Evolutionary conservation across 129 eudicot species (phyloP), one percentile per base, ranked within the genome.

Genomic region (Helichrysum umbraculigerum): DNA sequence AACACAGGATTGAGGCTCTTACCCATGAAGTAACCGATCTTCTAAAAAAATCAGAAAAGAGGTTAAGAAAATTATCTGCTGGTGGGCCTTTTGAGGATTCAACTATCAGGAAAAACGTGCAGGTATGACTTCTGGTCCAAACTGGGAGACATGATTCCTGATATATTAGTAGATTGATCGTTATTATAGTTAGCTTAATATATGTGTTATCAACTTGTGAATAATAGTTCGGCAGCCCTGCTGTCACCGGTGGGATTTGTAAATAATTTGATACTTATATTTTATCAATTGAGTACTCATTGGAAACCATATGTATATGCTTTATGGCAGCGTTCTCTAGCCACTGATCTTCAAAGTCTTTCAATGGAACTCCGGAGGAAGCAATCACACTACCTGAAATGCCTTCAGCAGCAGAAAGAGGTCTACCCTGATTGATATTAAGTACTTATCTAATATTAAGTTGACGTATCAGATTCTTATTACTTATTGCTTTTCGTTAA

Each of bases 341-440:
- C 96, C 44, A 90, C 96, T 63, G 93, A 90, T 70, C 91, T 90
- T 82, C 96, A 90, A 68, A 85, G 81, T 71, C 88, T 90, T 11
- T 90, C 96, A 42, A 42, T 87, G 84, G 96, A 90, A 68, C 84
- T 90, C 10, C 90, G 92, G 56, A 87, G 52, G 81, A 87, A 90
- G 68, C 92, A 90, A 70, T 90, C 96, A 52, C 74, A 79, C 57
- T 90, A 90, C 80, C 70, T 90, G 76, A 87, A 87, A 75, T 84
- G 92, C 62, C 88, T 90, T 17, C 90, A 73, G 79, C 92, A 78
- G 82, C 92, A 85, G 70, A 87, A 85, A 85, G 96, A 90, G 85
- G 96, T 90, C 60, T 74, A 63, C 34, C 7, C 41, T 6, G 41
- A 35, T 35, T 35, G 34, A 32, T 32, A 32, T 57, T 58, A 20